phyloP scores from a whole-genome alignment of 257 asterid genomes.

The Gentiana dahurica region DNA sequence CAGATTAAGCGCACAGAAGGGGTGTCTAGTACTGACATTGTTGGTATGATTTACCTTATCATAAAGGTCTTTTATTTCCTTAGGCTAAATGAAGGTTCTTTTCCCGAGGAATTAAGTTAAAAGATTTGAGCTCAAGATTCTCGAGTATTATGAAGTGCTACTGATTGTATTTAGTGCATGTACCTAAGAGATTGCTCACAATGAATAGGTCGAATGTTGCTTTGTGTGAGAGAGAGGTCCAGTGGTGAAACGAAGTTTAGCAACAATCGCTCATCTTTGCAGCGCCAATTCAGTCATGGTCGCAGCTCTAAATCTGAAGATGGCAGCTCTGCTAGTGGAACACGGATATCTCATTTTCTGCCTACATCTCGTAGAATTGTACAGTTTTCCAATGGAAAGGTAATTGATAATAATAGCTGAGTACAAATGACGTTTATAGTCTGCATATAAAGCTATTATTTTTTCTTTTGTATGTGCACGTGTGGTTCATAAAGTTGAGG shows the following conservation, averaged over 20 bases:
- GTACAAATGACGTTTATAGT: too few species aligned
- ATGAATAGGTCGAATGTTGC: conserved; percentile 90
- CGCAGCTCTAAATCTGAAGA: conserved; percentile 80
- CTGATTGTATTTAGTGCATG: conserved; percentile 6
- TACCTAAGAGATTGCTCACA: conserved; percentile 4
- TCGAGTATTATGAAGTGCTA: background rate
- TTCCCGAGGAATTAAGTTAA: too few species aligned
- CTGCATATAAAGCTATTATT: too few species aligned
- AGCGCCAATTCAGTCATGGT: conserved; percentile 93
- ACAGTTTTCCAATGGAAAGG: conserved; percentile 97
- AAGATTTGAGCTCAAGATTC: too few species aligned
- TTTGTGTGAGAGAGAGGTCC: conserved; percentile 94
- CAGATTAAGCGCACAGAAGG: conserved; percentile 98
- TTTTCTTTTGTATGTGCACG: too few species aligned
- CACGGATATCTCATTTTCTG: conserved; percentile 88
- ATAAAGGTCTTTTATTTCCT: conserved; percentile 7
- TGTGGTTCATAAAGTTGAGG: too few species aligned
- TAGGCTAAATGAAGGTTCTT: too few species aligned
- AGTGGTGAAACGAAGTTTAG: conserved; percentile 26
- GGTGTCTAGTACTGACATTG: conserved; percentile 91
- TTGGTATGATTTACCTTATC: conserved; percentile 40
- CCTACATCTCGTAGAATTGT: conserved; percentile 98
- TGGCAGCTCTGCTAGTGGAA: conserved; percentile 67
- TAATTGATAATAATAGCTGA: conserved; percentile 2
- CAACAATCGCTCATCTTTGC: conserved; percentile 74